Evolutionary conservation across 1,284 basidiomycete genomes (phyloP).

Genomic region (Earliella scabrosa): DNA sequence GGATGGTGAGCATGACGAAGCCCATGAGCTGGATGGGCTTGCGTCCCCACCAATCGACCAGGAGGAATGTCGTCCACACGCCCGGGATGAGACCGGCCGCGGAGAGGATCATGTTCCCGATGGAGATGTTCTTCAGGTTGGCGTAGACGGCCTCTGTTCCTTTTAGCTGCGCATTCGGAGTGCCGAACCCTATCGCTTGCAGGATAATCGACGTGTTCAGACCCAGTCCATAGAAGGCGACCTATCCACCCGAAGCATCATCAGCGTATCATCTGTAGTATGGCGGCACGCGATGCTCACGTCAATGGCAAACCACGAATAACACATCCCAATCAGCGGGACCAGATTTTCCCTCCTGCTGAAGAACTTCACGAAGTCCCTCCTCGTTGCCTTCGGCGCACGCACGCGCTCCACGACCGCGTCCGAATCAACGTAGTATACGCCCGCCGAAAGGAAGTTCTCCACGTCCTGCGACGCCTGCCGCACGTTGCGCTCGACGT

Average conservation of each 20-base stretch:
- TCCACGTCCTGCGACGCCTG: conserved; percentile 74
- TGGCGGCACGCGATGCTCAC: no score
- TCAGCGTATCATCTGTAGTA: no score
- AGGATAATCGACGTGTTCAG: conserved; percentile 76
- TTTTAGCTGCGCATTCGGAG: conserved; percentile 45
- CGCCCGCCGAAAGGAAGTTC: conserved; percentile 60
- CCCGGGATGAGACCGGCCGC: conserved; percentile 35
- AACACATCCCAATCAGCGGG: conserved; percentile 55
- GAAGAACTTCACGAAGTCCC: conserved; percentile 69
- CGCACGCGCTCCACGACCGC: conserved; percentile 62
- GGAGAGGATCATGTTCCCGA: conserved; percentile 34
- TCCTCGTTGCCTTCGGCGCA: conserved; percentile 66
- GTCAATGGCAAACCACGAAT: conserved; percentile 71
- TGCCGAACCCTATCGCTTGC: conserved; percentile 52
- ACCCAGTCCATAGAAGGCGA: conserved; percentile 85
- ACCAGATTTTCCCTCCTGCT: conserved; percentile 64
- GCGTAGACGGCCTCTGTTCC: conserved; percentile 47
- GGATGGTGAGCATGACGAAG: conserved; percentile 55
- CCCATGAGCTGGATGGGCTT: conserved; percentile 43
- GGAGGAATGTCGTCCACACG: conserved; percentile 32
- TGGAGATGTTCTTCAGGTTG: conserved; percentile 29
- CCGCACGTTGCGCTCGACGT: conserved; percentile 83
- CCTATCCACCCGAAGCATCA: conserved; percentile 23
- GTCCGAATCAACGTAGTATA: conserved; percentile 57
- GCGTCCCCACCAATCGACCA: conserved; percentile 34